Evolutionary conservation across 345 rosid genomes (phyloP).

Genomic region (Citrus inodora): DNA sequence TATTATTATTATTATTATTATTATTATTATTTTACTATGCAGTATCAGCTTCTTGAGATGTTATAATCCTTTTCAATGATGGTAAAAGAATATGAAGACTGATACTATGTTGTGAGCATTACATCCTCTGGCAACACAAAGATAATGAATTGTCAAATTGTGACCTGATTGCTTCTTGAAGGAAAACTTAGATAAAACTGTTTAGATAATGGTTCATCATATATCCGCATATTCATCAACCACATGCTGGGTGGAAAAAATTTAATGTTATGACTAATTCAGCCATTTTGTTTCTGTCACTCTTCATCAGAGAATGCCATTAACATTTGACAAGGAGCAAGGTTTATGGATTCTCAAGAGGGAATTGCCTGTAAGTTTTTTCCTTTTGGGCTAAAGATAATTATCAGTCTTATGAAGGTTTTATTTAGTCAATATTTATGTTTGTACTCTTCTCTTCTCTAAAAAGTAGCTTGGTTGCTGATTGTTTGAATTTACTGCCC

Average conservation of each 20-base stretch:
- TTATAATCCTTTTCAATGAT: neutral
- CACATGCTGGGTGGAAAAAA: neutral
- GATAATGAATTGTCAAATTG: neutral
- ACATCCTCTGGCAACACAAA: neutral
- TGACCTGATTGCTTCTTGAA: neutral
- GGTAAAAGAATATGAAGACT: neutral
- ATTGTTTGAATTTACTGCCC: neutral
- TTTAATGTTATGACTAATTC: neutral
- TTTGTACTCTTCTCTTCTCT: neutral
- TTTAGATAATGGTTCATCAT: neutral
- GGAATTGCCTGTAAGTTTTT: constrained; percentile 63
- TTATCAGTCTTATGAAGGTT: neutral
- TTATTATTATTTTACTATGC: neutral
- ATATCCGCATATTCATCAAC: neutral
- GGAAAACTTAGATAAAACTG: neutral
- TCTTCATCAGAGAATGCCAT: constrained; percentile 60
- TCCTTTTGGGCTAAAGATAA: neutral
- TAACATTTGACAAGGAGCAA: constrained; percentile 47
- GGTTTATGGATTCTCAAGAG: constrained; percentile 64
- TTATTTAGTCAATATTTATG: neutral
- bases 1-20: too few relatives aligned
- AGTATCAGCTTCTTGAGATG: neutral
- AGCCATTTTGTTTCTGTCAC: neutral
- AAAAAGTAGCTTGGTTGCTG: neutral
- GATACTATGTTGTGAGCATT: neutral